These are phyloP conservation scores for Dimocarpus longan DNA, from an alignment of 345 rosid species.

Conservation along the genomic window DNA sequence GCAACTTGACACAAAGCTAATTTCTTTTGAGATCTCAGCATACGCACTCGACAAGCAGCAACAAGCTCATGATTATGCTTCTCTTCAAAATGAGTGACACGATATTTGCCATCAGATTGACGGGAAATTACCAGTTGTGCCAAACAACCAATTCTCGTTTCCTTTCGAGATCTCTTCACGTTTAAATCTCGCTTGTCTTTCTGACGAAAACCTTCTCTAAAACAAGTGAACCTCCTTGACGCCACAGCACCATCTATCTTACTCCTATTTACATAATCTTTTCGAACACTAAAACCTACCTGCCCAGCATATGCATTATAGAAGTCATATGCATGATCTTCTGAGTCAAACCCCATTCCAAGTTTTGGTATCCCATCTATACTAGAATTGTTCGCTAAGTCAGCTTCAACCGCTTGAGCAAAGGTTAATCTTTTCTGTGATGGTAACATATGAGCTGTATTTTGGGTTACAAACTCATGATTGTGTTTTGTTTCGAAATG, in stretches of 20 bases:
- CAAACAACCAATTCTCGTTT: slow-evolving; percentile 45
- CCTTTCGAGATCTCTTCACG: slow-evolving; percentile 38
- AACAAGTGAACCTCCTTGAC: slow-evolving; percentile 44
- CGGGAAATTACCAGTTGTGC: slow-evolving; percentile 41
- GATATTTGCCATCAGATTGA: slow-evolving; percentile 41
- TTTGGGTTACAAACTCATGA: slow-evolving; percentile 36
- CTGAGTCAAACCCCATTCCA: slow-evolving; percentile 43
- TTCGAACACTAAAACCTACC: slow-evolving; percentile 44
- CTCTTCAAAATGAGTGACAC: slow-evolving; percentile 39
- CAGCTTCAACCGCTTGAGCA: slow-evolving; percentile 41
- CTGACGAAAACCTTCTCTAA: slow-evolving; percentile 44
- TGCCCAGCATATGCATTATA: slow-evolving; percentile 41
- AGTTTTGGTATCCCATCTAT: slow-evolving; percentile 36
- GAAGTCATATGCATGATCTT: slow-evolving; percentile 42
- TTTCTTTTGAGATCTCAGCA: slow-evolving; percentile 37
- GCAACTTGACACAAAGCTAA: slow-evolving; percentile 23
- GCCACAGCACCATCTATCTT: slow-evolving; percentile 44
- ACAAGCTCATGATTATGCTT: slow-evolving; percentile 44
- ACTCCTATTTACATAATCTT: slow-evolving; percentile 41
- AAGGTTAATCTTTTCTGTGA: slow-evolving; percentile 39
- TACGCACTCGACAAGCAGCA: slow-evolving; percentile 31
- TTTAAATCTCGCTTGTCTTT: slow-evolving; percentile 33
- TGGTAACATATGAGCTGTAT: slow-evolving; percentile 34
- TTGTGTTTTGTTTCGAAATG: slow-evolving; percentile 38
- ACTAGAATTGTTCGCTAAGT: slow-evolving; percentile 26